A percentile compares a stretch with the other conserved stretches of the same genome.
Evolutionary conservation across 2,329 filamentous ascomycete genomes (phyloP).

Genomic region (Neonectria coccinea): DNA sequence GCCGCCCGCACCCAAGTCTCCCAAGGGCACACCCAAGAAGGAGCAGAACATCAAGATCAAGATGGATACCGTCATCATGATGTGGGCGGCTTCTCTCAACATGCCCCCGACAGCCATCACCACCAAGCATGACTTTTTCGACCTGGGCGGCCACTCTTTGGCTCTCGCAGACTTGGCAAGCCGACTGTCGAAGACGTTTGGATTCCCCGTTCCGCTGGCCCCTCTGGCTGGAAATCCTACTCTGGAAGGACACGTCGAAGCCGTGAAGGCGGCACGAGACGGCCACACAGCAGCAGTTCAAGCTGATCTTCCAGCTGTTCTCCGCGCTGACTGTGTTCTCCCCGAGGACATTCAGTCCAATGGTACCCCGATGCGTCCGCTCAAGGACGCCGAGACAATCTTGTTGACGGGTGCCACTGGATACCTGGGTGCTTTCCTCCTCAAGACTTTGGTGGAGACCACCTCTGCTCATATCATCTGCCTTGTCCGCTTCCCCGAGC

Average conservation of each 20-base stretch:
- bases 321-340: constrained; percentile 74
- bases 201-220: constrained; percentile 77
- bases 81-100: constrained; percentile 79
- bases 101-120: constrained; percentile 73
- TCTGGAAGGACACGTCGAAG: constrained; percentile 77
- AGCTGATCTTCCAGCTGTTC: constrained; percentile 77
- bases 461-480: constrained; percentile 78
- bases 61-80: constrained; percentile 74
- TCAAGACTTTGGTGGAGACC: constrained; percentile 74
- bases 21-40: constrained; percentile 54
- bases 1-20: constrained; percentile 66
- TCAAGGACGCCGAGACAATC: constrained; percentile 75
- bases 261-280: constrained; percentile 76
- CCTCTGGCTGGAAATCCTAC: constrained; percentile 79
- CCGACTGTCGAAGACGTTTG: constrained; percentile 75
- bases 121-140: constrained; percentile 82
- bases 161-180: constrained; percentile 82
- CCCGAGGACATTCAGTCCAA: constrained; percentile 75
- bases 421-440: constrained; percentile 80
- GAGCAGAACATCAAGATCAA: constrained; percentile 72
- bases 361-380: constrained; percentile 64
- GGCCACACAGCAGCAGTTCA: constrained; percentile 81
- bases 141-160: constrained; percentile 82
- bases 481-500: constrained; percentile 78
- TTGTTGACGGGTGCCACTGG: constrained; percentile 81